Evolutionary conservation across 2,329 filamentous ascomycete species (phyloP).

Genomic region (Hypoxylon sp.): DNA sequence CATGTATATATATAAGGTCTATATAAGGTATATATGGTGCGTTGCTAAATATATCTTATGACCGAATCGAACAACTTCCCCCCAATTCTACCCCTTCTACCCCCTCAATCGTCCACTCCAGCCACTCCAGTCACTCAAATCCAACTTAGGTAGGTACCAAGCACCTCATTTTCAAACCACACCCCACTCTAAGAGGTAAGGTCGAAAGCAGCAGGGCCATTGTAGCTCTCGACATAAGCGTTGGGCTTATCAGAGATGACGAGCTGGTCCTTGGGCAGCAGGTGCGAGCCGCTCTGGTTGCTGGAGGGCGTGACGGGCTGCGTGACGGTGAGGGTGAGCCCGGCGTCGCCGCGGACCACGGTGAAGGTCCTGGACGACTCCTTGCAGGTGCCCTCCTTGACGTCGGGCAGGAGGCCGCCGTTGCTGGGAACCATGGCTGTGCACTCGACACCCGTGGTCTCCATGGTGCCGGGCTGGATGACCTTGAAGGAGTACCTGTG

Average conservation of each 20-base stretch:
- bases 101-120: neutral
- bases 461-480: conserved; percentile 47
- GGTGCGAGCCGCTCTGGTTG: conserved; percentile 50
- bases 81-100: too few species aligned
- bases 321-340: conserved; percentile 50
- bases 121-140: neutral
- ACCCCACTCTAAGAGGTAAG: conserved; percentile 8
- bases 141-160: neutral
- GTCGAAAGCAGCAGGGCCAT: conserved; percentile 49
- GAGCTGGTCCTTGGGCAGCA: conserved; percentile 50
- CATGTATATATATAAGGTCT: too few species aligned
- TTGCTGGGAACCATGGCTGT: conserved; percentile 40
- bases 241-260: conserved; percentile 46
- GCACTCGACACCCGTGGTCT: conserved; percentile 51
- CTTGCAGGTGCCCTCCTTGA: conserved; percentile 51
- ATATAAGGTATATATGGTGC: too few species aligned
- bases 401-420: conserved; percentile 52
- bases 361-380: conserved; percentile 53
- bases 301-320: conserved; percentile 50
- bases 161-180: too few species aligned
- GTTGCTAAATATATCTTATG: too few species aligned
- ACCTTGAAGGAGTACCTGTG: conserved; percentile 43
- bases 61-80: too few species aligned
- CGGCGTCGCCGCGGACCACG: conserved; percentile 46
- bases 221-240: conserved; percentile 52